These are phyloP conservation scores for Moesziomyces globuligerus DNA, from an alignment of 1,284 basidiomycete genomes.

Conservation along the genomic window DNA sequence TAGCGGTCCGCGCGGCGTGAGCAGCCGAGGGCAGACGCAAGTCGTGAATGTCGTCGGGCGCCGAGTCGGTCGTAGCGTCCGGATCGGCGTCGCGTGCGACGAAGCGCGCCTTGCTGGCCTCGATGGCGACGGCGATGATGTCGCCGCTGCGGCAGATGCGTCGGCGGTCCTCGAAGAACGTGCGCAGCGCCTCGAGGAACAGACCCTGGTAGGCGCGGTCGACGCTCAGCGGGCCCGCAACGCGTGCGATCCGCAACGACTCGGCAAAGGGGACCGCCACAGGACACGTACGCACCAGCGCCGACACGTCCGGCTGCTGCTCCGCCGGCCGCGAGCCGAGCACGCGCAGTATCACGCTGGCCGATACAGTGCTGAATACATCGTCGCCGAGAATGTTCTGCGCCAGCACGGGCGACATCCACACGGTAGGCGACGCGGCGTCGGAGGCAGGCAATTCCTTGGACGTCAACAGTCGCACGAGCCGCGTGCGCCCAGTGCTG, in stretches of 20 bases:
- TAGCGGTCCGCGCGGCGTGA: slow-evolving; percentile 61
- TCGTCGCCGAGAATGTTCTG: slow-evolving; percentile 52
- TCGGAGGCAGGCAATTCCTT: slow-evolving; percentile 11
- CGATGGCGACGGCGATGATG: slow-evolving; percentile 78
- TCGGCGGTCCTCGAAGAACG: slow-evolving; percentile 74
- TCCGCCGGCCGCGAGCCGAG: slow-evolving; percentile 26
- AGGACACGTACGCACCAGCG: slow-evolving; percentile 48
- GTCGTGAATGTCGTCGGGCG: slow-evolving; percentile 65
- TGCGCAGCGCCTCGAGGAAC: slow-evolving; percentile 77
- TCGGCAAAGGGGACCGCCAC: slow-evolving; percentile 63
- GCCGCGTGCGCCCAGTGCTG: slow-evolving; percentile 17
- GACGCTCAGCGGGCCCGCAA: slow-evolving; percentile 82
- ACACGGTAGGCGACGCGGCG: slow-evolving; percentile 11
- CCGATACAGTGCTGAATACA: slow-evolving; percentile 20
- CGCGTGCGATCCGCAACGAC: slow-evolving; percentile 78
- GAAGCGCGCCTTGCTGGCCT: slow-evolving; percentile 69
- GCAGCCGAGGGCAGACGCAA: slow-evolving; percentile 24
- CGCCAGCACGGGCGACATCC: slow-evolving; percentile 50
- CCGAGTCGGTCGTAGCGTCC: slow-evolving; percentile 48
- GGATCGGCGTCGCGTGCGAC: slow-evolving; percentile 44
- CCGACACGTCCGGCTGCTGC: slow-evolving; percentile 31
- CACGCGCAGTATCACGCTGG: slow-evolving; percentile 22
- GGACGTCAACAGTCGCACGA: slow-evolving; percentile 52
- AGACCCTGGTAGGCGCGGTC: slow-evolving; percentile 78
- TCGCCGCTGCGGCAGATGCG: slow-evolving; percentile 83